Conservation (phyloP, 257 asterid genomes). For the Penstemon newberryi region DNA sequence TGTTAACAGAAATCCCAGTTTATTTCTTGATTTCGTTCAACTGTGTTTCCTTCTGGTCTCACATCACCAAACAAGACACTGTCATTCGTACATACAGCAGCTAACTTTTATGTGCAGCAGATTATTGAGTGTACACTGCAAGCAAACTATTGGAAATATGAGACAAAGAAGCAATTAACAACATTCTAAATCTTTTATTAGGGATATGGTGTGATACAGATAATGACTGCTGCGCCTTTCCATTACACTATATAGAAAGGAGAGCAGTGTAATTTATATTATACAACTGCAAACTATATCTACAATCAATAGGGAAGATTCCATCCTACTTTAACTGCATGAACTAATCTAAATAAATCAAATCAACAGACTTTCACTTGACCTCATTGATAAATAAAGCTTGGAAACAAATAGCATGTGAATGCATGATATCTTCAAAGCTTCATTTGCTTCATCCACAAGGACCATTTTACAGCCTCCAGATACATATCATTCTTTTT, state of each 20-base stretch:
- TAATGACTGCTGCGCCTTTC: background rate
- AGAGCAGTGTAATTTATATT: background rate
- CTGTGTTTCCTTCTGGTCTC: background rate
- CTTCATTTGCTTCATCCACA: conserved; percentile 96
- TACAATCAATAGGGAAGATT: background rate
- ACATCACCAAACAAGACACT: background rate
- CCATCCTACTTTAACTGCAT: conserved; percentile 12
- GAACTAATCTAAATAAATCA: background rate
- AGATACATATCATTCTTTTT: conserved; percentile 75
- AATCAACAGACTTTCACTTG: background rate
- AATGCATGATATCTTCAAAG: conserved; percentile 33
- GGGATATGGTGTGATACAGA: background rate
- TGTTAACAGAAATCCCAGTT: background rate
- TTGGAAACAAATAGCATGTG: background rate
- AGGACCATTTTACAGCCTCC: conserved; percentile 97
- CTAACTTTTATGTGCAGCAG: background rate
- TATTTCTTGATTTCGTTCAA: background rate
- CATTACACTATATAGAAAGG: background rate
- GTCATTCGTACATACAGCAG: background rate
- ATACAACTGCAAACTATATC: conserved; percentile 11
- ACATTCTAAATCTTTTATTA: background rate
- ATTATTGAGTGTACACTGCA: too few species aligned
- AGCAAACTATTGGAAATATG: background rate
- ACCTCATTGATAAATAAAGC: background rate
- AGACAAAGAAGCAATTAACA: background rate